Conservation (phyloP, 2,329 filamentous ascomycete genomes). For the Aspergillus sp. region DNA sequence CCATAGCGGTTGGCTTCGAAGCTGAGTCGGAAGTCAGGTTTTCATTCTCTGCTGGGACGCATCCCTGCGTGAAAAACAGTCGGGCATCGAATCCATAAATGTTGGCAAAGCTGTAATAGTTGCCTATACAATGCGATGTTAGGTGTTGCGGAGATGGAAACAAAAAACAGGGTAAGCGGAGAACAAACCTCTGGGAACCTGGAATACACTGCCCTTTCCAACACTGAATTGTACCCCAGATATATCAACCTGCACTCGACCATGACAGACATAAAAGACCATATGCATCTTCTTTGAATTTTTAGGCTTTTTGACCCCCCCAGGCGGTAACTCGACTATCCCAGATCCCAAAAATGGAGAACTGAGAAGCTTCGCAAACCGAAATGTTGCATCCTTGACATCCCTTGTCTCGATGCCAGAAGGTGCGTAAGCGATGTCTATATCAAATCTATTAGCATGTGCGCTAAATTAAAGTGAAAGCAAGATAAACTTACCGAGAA, state of each 20-base stretch:
- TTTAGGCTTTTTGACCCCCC: conserved; percentile 78
- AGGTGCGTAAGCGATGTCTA: conserved; percentile 56
- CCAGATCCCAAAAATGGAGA: conserved; percentile 83
- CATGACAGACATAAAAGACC: conserved; percentile 84
- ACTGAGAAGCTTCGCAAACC: conserved; percentile 80
- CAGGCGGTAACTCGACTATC: conserved; percentile 78
- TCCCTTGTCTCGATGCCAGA: conserved; percentile 52
- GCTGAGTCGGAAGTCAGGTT: conserved; percentile 16
- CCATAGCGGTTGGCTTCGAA: conserved; percentile 17
- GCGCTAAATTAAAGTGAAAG: conserved; percentile 5
- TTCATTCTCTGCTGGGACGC: conserved; percentile 45
- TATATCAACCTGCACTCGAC: conserved; percentile 70
- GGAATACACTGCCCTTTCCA: conserved; percentile 81
- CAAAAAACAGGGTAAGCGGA: not conserved
- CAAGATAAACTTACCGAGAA: conserved; percentile 29
- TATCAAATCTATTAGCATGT: conserved; percentile 1
- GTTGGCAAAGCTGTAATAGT: conserved; percentile 88
- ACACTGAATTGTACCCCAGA: conserved; percentile 61
- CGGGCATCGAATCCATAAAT: conserved; percentile 64
- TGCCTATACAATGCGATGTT: conserved; percentile 54
- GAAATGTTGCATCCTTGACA: conserved; percentile 63
- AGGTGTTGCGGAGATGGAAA: not conserved
- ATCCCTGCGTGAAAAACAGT: conserved; percentile 89
- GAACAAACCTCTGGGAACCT: conserved; percentile 82
- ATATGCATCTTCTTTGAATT: conserved; percentile 96